Conservation (phyloP, 495 filamentous ascomycete species). For the Aspergillus diversus region DNA sequence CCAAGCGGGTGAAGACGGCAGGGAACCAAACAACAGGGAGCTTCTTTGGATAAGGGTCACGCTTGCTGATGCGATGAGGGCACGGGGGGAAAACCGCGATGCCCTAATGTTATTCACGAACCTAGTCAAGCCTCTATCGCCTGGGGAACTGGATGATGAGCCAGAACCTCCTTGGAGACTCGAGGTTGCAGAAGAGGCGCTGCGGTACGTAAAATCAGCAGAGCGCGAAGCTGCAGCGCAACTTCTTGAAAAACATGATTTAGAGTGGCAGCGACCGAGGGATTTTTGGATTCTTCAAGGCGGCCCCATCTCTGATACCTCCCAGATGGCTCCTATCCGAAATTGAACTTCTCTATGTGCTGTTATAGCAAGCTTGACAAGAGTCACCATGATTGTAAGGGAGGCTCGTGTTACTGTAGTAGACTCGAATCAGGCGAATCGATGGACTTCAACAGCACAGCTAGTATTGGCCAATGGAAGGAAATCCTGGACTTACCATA, state of each 20-base stretch:
- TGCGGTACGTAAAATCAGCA: background rate
- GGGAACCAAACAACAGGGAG: background rate
- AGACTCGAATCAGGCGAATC: background rate
- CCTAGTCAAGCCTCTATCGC: background rate
- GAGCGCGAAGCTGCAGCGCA: background rate
- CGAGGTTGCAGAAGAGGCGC: background rate
- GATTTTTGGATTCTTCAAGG: background rate
- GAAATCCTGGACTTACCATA: too few relatives aligned
- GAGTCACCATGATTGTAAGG: background rate
- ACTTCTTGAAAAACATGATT: background rate
- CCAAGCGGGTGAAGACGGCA: background rate
- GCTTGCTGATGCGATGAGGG: background rate
- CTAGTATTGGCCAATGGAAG: too few relatives aligned
- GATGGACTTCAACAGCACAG: background rate
- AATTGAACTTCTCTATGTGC: background rate
- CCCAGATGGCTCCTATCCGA: background rate
- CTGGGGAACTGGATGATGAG: background rate
- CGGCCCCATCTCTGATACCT: background rate
- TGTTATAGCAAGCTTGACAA: background rate
- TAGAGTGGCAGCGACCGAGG: slow-evolving; percentile 1
- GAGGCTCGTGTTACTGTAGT: background rate
- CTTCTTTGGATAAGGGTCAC: background rate
- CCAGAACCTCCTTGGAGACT: background rate
- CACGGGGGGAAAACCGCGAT: background rate
- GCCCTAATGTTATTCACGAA: background rate